Evolutionary conservation across 2,329 filamentous ascomycete species (phyloP).

Genomic region (Shiraia bambusicola): DNA sequence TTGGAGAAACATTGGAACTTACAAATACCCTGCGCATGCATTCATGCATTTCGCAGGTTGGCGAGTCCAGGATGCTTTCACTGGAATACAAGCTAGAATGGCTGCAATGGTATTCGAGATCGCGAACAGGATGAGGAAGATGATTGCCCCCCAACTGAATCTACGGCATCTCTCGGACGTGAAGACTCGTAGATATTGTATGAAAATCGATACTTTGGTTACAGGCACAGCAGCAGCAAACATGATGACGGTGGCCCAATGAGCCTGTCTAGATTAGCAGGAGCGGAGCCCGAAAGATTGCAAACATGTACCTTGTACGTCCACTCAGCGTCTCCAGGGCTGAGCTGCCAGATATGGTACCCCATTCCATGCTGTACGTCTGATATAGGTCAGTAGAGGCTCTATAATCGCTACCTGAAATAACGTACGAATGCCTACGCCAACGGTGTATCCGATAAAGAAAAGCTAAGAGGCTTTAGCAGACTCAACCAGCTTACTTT

Average conservation of each 20-base stretch:
- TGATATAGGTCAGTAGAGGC: slow-evolving; percentile 14
- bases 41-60: slow-evolving; percentile 35
- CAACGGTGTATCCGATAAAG: slow-evolving; percentile 31
- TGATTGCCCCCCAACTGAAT: slow-evolving; percentile 25
- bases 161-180: slow-evolving; percentile 29
- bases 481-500: neutral
- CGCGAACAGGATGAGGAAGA: slow-evolving; percentile 28
- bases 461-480: slow-evolving; percentile 20
- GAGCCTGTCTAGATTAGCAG: slow-evolving; percentile 22
- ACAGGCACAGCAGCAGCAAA: slow-evolving; percentile 33
- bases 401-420: neutral
- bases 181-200: slow-evolving; percentile 39
- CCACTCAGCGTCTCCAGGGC: no score
- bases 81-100: slow-evolving; percentile 37
- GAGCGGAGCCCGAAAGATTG: neutral
- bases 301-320: no score
- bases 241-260: slow-evolving; percentile 39
- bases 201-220: slow-evolving; percentile 37
- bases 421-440: slow-evolving; percentile 32
- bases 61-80: slow-evolving; percentile 38
- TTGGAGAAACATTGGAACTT: neutral
- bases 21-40: slow-evolving; percentile 34
- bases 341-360: slow-evolving; percentile 10
- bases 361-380: slow-evolving; percentile 38
- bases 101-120: slow-evolving; percentile 36